Base-by-base conservation (phyloP, 768 basidiomycete genomes). In the Suillus spraguei region DNA sequence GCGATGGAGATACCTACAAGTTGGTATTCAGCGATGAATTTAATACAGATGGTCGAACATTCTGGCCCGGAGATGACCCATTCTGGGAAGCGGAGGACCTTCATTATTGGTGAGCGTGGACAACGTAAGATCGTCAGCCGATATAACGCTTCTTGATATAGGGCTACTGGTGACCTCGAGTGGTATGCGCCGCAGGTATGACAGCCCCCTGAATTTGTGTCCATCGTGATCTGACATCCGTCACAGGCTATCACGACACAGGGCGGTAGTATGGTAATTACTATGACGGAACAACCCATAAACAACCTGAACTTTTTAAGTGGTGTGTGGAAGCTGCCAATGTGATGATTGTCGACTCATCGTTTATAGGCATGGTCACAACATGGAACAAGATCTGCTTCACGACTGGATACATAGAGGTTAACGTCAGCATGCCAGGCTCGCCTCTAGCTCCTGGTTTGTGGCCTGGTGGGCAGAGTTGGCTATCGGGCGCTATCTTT, bases 361-460 rank as follows among this genome's bases (percentile, higher is more conserved):
- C 60, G 60, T 58, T 22, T 55, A 42, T 63, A 84, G 87, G 86
- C 42, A 89, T 90, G 88, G 60, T 95, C 11, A 87, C 90, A 67
- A 84, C 88, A 14, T 97, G 96, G 95, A 97, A 97, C 77, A 94
- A 97, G 77, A 77, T 97, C 61, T 99, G 96, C 78, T 97, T 95
- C 77, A 96, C 88, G 17, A 94, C 94, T 0, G 95, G 94, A 2
- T 95, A 95, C 71, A 80, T 98, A 62, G 97, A 97, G 77, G 86
- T 90, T 3, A 84, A 82, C n/a, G 69, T 94, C 22, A 92, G 90
- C 71, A 72, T 94, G 67, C 92, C 93, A 20, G 93, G 92, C 6
- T 74, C 79, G 13, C 78, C 83, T 1, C 66, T 70, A 46, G 80
- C 82, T 17, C 84, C 89, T 13, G 95, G 95, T 7, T 81, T 92